These are phyloP conservation scores for Komagataella populi DNA, from an alignment of 805 yeast species.

Conservation along the genomic window DNA sequence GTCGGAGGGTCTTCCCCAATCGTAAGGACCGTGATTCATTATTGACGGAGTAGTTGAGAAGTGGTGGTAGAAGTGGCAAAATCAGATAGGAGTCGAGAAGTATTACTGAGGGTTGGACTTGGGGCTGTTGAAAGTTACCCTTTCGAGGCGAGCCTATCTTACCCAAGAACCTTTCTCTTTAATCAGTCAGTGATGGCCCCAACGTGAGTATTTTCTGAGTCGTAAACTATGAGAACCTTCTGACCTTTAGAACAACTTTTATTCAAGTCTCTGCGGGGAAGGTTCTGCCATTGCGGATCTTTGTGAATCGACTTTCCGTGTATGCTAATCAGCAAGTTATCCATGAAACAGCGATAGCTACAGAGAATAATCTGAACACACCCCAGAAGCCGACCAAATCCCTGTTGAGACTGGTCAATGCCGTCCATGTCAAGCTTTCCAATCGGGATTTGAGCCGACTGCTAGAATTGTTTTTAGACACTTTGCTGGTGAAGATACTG, in stretches of 20 bases:
- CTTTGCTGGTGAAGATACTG: background rate
- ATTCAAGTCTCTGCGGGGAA: background rate
- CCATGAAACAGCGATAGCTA: background rate
- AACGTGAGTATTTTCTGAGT: background rate
- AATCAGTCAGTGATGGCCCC: background rate
- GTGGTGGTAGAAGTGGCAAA: background rate
- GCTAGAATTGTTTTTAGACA: background rate
- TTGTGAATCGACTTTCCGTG: background rate
- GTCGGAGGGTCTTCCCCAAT: conserved; percentile 92
- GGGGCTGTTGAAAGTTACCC: background rate
- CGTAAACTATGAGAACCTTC: background rate
- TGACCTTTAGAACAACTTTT: background rate
- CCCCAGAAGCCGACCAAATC: background rate
- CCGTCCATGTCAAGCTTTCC: background rate
- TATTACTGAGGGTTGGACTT: background rate
- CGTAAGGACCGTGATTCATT: conserved; percentile 92
- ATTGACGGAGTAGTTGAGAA: background rate
- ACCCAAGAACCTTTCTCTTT: background rate
- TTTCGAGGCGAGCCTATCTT: background rate
- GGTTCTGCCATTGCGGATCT: background rate
- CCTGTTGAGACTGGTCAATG: background rate
- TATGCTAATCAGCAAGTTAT: background rate
- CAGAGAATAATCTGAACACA: background rate
- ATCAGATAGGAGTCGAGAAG: background rate
- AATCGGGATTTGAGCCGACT: background rate